Conservation (phyloP, 108 stramenopile genomes). For the Cyclotella choctawhatcheeana region DNA sequence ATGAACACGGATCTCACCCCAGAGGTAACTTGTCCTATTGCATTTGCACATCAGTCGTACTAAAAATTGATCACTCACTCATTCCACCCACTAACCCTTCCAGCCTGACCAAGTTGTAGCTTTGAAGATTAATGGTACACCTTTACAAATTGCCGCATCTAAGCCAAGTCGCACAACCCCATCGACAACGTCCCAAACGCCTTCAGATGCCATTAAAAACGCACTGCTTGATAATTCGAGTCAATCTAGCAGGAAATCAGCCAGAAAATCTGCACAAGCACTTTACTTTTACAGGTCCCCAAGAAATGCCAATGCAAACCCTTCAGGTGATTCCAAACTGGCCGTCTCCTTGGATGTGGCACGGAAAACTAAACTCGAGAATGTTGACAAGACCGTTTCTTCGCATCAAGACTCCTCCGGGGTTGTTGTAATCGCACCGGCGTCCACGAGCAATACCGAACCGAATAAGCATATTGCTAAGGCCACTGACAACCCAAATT, state of each 20-base stretch:
- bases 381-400: too few species aligned
- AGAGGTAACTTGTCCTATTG: background rate
- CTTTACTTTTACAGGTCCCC: conserved; percentile 12
- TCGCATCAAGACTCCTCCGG: too few species aligned
- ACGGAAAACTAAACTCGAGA: too few species aligned
- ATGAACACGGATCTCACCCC: conserved; percentile 1
- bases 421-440: too few species aligned
- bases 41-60: background rate
- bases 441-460: too few species aligned
- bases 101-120: conserved; percentile 6
- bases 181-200: background rate
- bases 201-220: background rate
- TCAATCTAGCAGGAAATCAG: background rate
- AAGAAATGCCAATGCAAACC: background rate
- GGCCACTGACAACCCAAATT: too few species aligned
- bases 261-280: background rate
- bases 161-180: background rate
- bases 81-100: background rate
- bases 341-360: too few species aligned
- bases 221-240: background rate
- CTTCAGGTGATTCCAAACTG: too few species aligned
- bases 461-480: too few species aligned
- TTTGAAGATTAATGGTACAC: background rate
- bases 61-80: background rate
- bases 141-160: background rate